These are phyloP conservation scores for Apiospora saccharicola DNA, from an alignment of 2,329 filamentous ascomycete genomes.

Conservation along the genomic window DNA sequence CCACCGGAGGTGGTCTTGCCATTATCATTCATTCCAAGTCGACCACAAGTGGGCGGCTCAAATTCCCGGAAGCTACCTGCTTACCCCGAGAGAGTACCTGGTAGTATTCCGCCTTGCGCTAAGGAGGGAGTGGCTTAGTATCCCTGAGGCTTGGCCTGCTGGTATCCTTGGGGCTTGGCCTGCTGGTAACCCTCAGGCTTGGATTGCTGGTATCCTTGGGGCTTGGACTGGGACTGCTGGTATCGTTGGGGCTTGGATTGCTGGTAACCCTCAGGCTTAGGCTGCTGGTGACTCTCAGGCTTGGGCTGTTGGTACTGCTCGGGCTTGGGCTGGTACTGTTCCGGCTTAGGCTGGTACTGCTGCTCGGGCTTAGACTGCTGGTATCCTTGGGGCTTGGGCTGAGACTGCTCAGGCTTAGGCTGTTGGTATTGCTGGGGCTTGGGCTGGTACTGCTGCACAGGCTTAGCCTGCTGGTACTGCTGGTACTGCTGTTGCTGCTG, in stretches of 20 bases:
- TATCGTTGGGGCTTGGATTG: neutral
- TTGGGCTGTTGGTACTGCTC: too few species aligned
- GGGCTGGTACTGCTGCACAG: too few species aligned
- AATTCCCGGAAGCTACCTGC: neutral
- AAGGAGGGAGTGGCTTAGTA: neutral
- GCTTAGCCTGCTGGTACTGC: neutral
- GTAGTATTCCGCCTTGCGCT: neutral
- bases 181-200: neutral
- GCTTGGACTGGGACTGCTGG: neutral
- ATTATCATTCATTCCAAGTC: neutral
- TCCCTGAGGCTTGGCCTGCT: neutral
- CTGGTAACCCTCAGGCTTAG: too few species aligned
- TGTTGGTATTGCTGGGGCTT: neutral
- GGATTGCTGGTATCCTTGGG: too few species aligned
- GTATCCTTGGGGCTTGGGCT: neutral
- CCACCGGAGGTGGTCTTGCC: neutral
- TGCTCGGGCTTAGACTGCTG: neutral
- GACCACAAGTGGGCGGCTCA: neutral
- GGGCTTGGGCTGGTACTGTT: neutral
- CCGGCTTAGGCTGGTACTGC: neutral
- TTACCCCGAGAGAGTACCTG: neutral
- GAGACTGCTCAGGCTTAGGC: neutral
- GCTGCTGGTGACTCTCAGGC: neutral
- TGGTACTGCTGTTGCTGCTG: neutral
- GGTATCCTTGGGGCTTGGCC: neutral